phyloP scores from a whole-genome alignment of 768 basidiomycete genomes.

The Mrakia hoshinonis region DNA sequence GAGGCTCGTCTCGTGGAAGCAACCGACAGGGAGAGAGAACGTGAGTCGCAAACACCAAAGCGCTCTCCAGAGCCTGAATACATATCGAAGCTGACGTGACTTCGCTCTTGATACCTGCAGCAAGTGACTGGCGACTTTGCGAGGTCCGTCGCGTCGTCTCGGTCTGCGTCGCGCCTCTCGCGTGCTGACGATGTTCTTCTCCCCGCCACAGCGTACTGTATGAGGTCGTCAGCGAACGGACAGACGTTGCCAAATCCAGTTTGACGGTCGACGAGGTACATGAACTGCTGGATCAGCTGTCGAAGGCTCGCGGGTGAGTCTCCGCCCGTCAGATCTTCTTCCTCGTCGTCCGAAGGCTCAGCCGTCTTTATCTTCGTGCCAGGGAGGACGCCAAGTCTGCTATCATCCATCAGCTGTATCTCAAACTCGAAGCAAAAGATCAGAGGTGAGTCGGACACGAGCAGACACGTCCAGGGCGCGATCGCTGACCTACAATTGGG shows the following conservation, averaged over 20 bases:
- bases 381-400: neutral
- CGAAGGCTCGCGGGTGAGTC: constrained; percentile 40
- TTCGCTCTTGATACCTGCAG: neutral
- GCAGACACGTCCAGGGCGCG: neutral
- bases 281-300: constrained; percentile 64
- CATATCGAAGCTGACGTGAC: neutral
- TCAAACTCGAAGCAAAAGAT: constrained; percentile 67
- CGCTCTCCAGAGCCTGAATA: too few species aligned
- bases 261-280: constrained; percentile 80
- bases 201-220: constrained; percentile 53
- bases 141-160: too few species aligned
- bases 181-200: neutral
- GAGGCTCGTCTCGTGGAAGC: constrained; percentile 76
- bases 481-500: neutral
- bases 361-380: neutral
- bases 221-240: constrained; percentile 66
- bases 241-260: constrained; percentile 61
- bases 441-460: constrained; percentile 47
- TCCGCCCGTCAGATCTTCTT: neutral
- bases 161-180: neutral
- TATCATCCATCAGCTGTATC: constrained; percentile 6
- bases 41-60: neutral
- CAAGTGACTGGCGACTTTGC: constrained; percentile 67
- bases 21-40: constrained; percentile 32
- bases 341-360: neutral